A percentile compares a stretch with the other conserved stretches of the same genome.
These are phyloP conservation scores for Cladophialophora bantiana DNA, from an alignment of 2,329 filamentous ascomycete genomes.

Conservation along the genomic window DNA sequence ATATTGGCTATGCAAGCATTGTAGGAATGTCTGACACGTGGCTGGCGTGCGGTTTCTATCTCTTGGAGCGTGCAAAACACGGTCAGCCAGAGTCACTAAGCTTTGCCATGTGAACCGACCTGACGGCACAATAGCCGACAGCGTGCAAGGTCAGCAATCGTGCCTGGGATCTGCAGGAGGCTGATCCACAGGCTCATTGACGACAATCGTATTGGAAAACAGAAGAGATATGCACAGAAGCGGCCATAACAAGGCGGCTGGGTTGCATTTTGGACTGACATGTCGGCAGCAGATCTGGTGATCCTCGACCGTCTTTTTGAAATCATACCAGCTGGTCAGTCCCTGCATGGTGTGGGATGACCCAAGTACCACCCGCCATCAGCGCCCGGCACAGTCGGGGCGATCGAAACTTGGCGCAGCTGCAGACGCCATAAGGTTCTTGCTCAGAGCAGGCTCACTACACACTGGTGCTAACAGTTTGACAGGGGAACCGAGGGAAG, in stretches of 20 bases:
- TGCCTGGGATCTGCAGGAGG: not conserved
- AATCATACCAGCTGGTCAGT: not conserved
- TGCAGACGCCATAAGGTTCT: not conserved
- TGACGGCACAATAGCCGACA: not conserved
- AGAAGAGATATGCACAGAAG: not conserved
- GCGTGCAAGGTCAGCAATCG: not conserved
- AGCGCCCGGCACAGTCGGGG: not conserved
- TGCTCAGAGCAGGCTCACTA: not conserved
- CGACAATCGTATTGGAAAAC: not conserved
- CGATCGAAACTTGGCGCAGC: constrained; percentile 5
- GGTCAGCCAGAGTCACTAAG: not conserved
- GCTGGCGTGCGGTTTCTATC: not conserved
- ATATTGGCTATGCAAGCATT: not conserved
- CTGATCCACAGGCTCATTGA: not conserved
- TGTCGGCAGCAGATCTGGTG: not conserved
- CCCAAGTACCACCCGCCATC: not conserved
- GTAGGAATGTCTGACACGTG: not conserved
- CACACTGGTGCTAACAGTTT: not conserved
- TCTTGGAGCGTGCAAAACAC: not conserved
- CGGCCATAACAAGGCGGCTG: not conserved
- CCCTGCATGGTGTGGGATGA: not conserved
- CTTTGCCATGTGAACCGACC: not conserved
- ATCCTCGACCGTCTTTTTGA: not conserved
- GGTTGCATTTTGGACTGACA: not conserved
- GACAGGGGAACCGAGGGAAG: not conserved